Conservation (phyloP, 192 early-diverging fungal species). For the Gonapodya sp. region DNA sequence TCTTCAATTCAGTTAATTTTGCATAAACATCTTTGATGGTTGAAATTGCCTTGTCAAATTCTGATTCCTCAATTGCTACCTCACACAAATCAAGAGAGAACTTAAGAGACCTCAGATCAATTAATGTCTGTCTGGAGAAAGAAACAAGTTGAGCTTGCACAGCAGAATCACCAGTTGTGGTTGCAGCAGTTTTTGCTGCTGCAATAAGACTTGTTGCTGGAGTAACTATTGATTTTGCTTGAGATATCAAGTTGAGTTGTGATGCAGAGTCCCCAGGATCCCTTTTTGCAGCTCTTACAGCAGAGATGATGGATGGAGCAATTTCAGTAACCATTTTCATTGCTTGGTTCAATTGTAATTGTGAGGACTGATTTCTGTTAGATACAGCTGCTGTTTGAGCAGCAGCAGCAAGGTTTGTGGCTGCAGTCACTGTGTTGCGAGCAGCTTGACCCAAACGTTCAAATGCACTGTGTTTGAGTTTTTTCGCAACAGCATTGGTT, state of each 20-base stretch:
- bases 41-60: slow-evolving; percentile 30
- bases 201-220: slow-evolving; percentile 23
- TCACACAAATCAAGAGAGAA: slow-evolving; percentile 25
- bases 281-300: slow-evolving; percentile 18
- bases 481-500: background rate
- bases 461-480: background rate
- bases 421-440: slow-evolving; percentile 32
- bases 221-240: slow-evolving; percentile 35
- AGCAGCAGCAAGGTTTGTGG: slow-evolving; percentile 37
- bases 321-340: slow-evolving; percentile 28
- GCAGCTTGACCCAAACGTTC: slow-evolving; percentile 29
- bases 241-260: slow-evolving; percentile 31
- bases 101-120: slow-evolving; percentile 28
- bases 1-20: slow-evolving; percentile 20
- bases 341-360: slow-evolving; percentile 37
- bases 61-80: slow-evolving; percentile 30
- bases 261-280: slow-evolving; percentile 28
- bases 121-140: slow-evolving; percentile 22
- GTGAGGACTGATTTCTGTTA: slow-evolving; percentile 41
- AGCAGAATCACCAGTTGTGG: slow-evolving; percentile 30
- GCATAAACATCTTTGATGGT: slow-evolving; percentile 27
- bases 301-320: slow-evolving; percentile 20
- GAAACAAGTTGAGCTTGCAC: slow-evolving; percentile 25
- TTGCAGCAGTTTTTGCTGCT: slow-evolving; percentile 29
- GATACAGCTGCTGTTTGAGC: slow-evolving; percentile 25